These are phyloP conservation scores for Phlebiopsis gigantea DNA, from an alignment of 768 basidiomycete species.

Conservation along the genomic window DNA sequence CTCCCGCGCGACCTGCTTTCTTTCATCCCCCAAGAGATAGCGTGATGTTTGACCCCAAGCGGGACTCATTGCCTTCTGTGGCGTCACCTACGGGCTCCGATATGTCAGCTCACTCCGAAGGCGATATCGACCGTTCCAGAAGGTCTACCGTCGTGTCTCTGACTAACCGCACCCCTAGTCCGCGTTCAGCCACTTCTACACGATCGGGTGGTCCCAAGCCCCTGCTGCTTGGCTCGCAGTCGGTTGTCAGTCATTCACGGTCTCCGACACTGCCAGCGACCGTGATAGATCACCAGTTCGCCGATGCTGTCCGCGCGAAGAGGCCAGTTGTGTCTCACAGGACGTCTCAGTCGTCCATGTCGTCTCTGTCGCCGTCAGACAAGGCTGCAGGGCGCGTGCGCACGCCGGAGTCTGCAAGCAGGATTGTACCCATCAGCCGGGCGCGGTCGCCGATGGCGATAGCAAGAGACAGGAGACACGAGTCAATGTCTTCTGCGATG, in stretches of 20 bases:
- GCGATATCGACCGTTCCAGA: neutral
- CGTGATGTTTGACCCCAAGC: conserved; percentile 34
- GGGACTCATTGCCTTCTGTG: conserved; percentile 13
- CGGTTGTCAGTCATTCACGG: conserved; percentile 21
- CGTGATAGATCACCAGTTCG: conserved; percentile 15
- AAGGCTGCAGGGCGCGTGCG: conserved; percentile 19
- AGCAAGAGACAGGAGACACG: conserved; percentile 25
- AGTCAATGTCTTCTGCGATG: conserved; percentile 34
- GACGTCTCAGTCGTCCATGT: conserved; percentile 58
- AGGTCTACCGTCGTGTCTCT: neutral
- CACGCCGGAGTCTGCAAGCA: conserved; percentile 46
- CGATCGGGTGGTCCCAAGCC: conserved; percentile 48
- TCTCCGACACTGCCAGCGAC: conserved; percentile 17
- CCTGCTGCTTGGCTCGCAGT: conserved; percentile 50
- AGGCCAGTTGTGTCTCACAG: conserved; percentile 31
- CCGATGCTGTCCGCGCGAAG: conserved; percentile 18
- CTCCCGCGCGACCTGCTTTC: conserved; percentile 52
- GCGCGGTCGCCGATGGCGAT: conserved; percentile 72
- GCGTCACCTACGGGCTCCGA: conserved; percentile 17
- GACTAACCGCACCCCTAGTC: conserved; percentile 29
- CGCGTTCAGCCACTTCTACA: neutral
- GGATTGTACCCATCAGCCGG: conserved; percentile 60
- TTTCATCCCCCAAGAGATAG: conserved; percentile 57
- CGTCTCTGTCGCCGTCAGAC: conserved; percentile 59
- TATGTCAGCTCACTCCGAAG: conserved; percentile 2